Evolutionary conservation across 306 rosid species (phyloP).

Genomic region (Adenanthera pavonina): DNA sequence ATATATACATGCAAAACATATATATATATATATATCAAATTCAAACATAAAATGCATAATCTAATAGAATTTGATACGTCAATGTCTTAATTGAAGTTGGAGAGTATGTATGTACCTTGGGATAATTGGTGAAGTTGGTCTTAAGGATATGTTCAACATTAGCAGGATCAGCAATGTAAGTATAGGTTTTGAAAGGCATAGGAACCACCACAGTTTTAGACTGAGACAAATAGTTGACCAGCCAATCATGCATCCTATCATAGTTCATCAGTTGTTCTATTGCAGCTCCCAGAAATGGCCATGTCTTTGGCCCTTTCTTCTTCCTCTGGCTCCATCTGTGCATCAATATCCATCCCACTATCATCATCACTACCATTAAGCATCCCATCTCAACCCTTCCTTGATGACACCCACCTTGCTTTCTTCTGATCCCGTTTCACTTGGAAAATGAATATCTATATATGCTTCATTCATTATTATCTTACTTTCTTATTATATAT

Average conservation of each 20-base stretch:
- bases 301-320: conserved; percentile 81
- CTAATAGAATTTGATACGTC: no score
- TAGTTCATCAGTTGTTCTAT: conserved; percentile 77
- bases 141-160: conserved; percentile 88
- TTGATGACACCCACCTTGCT: conserved; percentile 2
- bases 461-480: conserved; percentile 35
- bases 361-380: conserved; percentile 44
- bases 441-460: background rate
- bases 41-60: no score
- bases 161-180: conserved; percentile 90
- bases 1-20: background rate
- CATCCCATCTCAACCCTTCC: conserved; percentile 48
- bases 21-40: no score
- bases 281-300: conserved; percentile 92
- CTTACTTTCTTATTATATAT: conserved; percentile 42
- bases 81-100: background rate
- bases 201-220: conserved; percentile 79
- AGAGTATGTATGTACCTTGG: conserved; percentile 57
- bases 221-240: conserved; percentile 59
- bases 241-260: conserved; percentile 93
- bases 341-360: conserved; percentile 60
- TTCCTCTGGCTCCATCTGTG: conserved; percentile 79
- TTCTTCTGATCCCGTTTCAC: conserved; percentile 40
- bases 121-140: conserved; percentile 86
- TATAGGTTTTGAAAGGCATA: conserved; percentile 89